A percentile compares a stretch with the other conserved stretches of the same genome.
Evolutionary conservation across 2,329 filamentous ascomycete genomes (phyloP).

Genomic region (Fusarium palustre): DNA sequence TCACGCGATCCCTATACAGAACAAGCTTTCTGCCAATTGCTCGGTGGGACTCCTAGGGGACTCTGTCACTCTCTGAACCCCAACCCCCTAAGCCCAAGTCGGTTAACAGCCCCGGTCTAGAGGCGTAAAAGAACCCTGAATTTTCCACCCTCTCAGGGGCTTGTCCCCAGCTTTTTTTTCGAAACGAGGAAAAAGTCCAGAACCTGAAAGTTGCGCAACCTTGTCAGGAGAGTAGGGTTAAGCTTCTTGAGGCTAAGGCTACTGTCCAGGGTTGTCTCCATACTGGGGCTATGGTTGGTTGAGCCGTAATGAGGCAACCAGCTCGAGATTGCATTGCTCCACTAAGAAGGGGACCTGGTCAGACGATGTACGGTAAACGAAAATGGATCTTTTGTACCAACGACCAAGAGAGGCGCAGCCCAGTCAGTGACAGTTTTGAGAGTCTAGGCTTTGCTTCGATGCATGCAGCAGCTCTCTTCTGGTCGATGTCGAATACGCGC

Average conservation of each 20-base stretch:
- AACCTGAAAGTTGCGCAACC: constrained; percentile 4
- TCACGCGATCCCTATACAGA: too few relatives aligned
- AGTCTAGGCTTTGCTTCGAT: not conserved
- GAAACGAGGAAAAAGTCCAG: not conserved
- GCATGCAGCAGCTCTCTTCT: not conserved
- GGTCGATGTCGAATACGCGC: not conserved
- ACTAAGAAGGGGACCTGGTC: not conserved
- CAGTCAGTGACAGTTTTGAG: not conserved
- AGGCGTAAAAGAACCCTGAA: not conserved
- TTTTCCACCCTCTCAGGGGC: constrained; percentile 14
- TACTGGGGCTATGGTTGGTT: not conserved
- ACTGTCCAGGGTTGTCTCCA: fast-evolving
- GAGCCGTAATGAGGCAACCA: constrained; percentile 7
- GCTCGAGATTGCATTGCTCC: constrained; percentile 22
- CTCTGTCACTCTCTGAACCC: not conserved
- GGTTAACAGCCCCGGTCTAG: constrained; percentile 1
- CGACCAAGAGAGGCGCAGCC: not conserved
- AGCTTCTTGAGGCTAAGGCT: not conserved
- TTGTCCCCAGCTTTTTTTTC: constrained; percentile 1
- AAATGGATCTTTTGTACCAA: constrained; percentile 11
- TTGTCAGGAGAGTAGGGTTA: constrained; percentile 1
- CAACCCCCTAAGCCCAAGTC: not conserved
- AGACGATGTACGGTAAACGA: constrained; percentile 35
- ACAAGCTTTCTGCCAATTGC: constrained; percentile 4
- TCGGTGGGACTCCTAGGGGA: not conserved